These are phyloP conservation scores for Xylariaceae sp. DNA, from an alignment of 2,329 filamentous ascomycete species.

Conservation along the genomic window DNA sequence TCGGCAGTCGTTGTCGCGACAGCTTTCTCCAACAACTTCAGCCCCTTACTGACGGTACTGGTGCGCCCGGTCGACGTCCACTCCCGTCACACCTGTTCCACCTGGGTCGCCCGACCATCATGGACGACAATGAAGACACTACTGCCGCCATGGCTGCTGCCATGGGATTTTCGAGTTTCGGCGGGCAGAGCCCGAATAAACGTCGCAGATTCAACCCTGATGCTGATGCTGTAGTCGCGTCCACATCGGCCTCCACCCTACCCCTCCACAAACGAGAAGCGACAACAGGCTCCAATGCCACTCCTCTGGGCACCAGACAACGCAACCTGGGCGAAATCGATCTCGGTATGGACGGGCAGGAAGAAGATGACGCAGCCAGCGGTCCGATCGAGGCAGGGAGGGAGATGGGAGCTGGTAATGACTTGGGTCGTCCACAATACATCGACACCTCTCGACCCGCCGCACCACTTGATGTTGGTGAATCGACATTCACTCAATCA, in stretches of 20 bases:
- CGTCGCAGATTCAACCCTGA: constrained; percentile 63
- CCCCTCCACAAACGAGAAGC: constrained; percentile 11
- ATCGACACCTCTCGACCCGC: constrained; percentile 30
- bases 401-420: constrained; percentile 4
- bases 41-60: no score
- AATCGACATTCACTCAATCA: constrained; percentile 16
- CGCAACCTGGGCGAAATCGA: constrained; percentile 43
- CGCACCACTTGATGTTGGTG: constrained; percentile 11
- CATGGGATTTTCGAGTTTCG: constrained; percentile 74
- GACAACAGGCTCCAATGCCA: constrained; percentile 31
- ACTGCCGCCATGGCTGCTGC: constrained; percentile 57
- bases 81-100: not conserved
- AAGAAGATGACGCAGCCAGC: not conserved
- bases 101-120: constrained; percentile 1
- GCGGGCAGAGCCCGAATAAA: constrained; percentile 52
- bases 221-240: constrained; percentile 31
- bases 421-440: constrained; percentile 26
- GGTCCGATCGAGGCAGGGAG: constrained; percentile 32
- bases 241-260: constrained; percentile 23
- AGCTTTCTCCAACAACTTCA: no score
- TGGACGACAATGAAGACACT: constrained; percentile 26
- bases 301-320: constrained; percentile 34
- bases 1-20: no score
- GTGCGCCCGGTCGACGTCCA: no score
- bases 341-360: constrained; percentile 29